phyloP scores from a whole-genome alignment of 2,329 filamentous ascomycete genomes.

The Apiospora kogelbergensis region DNA sequence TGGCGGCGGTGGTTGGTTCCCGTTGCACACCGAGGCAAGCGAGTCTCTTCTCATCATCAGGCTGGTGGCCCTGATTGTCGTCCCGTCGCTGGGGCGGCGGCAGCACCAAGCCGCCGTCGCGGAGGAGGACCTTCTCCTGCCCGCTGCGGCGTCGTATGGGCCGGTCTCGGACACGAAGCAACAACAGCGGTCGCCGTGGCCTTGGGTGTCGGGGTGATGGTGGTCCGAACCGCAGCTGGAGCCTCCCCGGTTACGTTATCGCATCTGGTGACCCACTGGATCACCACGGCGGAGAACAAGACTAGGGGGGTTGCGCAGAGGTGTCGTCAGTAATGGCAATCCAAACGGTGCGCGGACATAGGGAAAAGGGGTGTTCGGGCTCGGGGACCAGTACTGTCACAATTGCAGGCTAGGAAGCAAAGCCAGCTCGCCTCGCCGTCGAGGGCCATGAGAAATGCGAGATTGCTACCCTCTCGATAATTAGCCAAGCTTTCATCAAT shows the following conservation, averaged over 20 bases:
- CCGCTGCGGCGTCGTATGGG: not conserved
- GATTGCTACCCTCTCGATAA: constrained; percentile 44
- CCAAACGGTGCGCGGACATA: not conserved
- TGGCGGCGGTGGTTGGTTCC: not conserved
- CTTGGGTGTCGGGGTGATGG: not conserved
- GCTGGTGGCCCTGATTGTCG: not conserved
- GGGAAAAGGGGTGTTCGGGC: not conserved
- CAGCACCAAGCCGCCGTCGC: constrained; percentile 16
- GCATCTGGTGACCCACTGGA: constrained; percentile 58
- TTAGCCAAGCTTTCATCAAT: not conserved
- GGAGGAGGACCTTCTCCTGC: not conserved
- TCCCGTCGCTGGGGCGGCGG: constrained; percentile 10
- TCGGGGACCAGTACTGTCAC: constrained; percentile 49
- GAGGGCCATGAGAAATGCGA: constrained; percentile 57
- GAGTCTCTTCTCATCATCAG: not conserved
- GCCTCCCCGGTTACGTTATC: constrained; percentile 32
- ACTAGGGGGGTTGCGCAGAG: constrained; percentile 36
- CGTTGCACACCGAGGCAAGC: not conserved
- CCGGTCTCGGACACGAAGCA: constrained; percentile 14
- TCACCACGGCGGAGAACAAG: constrained; percentile 59
- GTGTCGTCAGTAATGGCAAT: not conserved
- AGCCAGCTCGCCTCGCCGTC: constrained; percentile 65
- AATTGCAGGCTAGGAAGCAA: constrained; percentile 65
- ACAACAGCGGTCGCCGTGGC: not conserved
- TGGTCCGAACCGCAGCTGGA: not conserved